phyloP scores from a whole-genome alignment of 2,329 filamentous ascomycete genomes.

The Chaetomiaceae sp. region DNA sequence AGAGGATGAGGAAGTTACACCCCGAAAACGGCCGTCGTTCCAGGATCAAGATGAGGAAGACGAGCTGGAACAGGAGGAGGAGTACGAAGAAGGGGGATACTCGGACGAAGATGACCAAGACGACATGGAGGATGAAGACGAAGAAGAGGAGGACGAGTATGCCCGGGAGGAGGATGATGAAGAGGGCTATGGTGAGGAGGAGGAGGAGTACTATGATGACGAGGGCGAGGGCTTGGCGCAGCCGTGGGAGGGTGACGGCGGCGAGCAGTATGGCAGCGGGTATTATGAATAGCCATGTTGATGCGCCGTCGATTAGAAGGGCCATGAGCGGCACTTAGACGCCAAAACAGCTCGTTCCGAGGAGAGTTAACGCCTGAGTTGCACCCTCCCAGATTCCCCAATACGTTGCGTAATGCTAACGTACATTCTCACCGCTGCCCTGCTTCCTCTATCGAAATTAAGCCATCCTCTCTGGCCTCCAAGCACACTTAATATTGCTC shows the following conservation, averaged over 20 bases:
- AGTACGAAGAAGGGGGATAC: constrained; percentile 22
- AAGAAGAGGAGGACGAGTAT: constrained; percentile 28
- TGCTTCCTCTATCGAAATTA: background rate
- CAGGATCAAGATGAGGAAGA: constrained; percentile 16
- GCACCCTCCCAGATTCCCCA: no score
- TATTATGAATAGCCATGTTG: background rate
- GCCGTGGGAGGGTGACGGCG: constrained; percentile 21
- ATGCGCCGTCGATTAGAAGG: no score
- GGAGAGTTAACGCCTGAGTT: background rate
- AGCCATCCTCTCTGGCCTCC: no score
- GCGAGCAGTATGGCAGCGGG: background rate
- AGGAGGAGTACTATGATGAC: constrained; percentile 20
- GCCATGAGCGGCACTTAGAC: no score
- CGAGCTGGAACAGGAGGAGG: constrained; percentile 22
- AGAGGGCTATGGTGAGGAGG: constrained; percentile 22
- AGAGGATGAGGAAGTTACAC: background rate
- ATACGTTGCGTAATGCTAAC: no score
- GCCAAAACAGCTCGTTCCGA: no score
- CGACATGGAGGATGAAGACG: constrained; percentile 26
- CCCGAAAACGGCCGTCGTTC: background rate
- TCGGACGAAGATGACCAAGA: constrained; percentile 21
- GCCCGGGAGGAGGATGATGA: constrained; percentile 30
- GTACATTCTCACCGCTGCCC: no score
- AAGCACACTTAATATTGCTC: no score
- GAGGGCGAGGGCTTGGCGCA: constrained; percentile 20